Evolutionary conservation across 2,329 filamentous ascomycete species (phyloP).

Genomic region (Falciphora oryzae): DNA sequence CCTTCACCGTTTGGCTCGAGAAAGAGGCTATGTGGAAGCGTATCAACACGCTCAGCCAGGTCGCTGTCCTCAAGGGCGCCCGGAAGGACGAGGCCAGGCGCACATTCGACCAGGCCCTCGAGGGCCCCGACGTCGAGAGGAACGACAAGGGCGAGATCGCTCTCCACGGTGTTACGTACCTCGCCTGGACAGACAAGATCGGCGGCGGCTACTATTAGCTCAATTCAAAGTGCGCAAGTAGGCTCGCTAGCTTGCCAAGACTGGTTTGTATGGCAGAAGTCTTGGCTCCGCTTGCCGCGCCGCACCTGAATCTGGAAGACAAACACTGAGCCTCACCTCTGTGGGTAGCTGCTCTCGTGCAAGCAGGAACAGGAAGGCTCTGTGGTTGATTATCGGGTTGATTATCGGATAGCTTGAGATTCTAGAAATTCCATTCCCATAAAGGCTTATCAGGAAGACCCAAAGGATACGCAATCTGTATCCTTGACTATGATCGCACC

Average conservation of each 20-base stretch:
- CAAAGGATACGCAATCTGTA: not conserved
- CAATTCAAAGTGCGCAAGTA: too few relatives aligned
- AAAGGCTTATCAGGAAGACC: not conserved
- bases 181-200: constrained; percentile 53
- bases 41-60: constrained; percentile 61
- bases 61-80: constrained; percentile 48
- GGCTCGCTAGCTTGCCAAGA: not conserved
- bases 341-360: not conserved
- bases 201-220: constrained; percentile 6
- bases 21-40: constrained; percentile 59
- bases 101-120: constrained; percentile 49
- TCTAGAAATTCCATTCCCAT: not conserved
- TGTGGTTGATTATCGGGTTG: too few relatives aligned
- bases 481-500: not conserved
- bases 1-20: constrained; percentile 52
- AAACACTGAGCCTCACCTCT: not conserved
- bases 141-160: constrained; percentile 58
- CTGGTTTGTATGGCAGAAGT: not conserved
- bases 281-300: not conserved
- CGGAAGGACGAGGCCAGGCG: constrained; percentile 42
- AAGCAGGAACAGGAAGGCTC: not conserved
- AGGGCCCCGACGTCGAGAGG: constrained; percentile 44
- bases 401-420: not conserved
- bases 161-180: constrained; percentile 58
- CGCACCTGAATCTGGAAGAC: too few relatives aligned